A percentile compares a stretch with the other conserved stretches of the same genome.
Conservation (phyloP, 306 rosid genomes). For the Begonia peltatifolia region DNA sequence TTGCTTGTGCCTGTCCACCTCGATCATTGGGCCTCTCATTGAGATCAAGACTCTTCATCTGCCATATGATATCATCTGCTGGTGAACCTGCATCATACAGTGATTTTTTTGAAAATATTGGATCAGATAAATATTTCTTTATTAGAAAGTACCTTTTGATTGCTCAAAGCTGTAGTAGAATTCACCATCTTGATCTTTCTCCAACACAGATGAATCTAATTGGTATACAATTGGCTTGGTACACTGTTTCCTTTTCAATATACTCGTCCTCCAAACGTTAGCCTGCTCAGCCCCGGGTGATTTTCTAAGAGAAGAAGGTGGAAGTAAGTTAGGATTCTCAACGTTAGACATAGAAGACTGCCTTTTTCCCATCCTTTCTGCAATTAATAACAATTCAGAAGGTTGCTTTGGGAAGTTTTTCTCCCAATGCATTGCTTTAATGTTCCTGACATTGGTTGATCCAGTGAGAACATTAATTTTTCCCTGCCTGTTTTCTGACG, state of each 20-base stretch:
- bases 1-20: slow-evolving; percentile 30
- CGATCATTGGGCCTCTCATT: slow-evolving; percentile 20
- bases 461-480: slow-evolving; percentile 18
- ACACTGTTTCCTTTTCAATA: slow-evolving; percentile 10
- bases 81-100: slow-evolving; percentile 29
- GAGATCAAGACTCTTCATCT: slow-evolving; percentile 32
- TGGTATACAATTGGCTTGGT: background rate
- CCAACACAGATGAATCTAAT: slow-evolving; percentile 9
- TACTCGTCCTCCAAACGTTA: slow-evolving; percentile 3
- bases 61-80: slow-evolving; percentile 30
- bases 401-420: slow-evolving; percentile 15
- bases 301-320: slow-evolving; percentile 7
- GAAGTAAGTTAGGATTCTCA: slow-evolving; percentile 9
- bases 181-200: slow-evolving; percentile 6
- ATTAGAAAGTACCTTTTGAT: slow-evolving; percentile 16
- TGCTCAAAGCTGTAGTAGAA: slow-evolving; percentile 8
- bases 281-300: slow-evolving; percentile 13
- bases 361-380: slow-evolving; percentile 3
- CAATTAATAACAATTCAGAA: slow-evolving; percentile 9
- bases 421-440: slow-evolving; percentile 18
- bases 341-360: slow-evolving; percentile 1
- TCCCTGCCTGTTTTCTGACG: slow-evolving; percentile 12
- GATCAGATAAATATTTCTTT: background rate
- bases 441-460: slow-evolving; percentile 14
- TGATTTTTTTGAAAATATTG: background rate